Conservation (phyloP, 441 rosid species). For the Adansonia madagascariensis region DNA sequence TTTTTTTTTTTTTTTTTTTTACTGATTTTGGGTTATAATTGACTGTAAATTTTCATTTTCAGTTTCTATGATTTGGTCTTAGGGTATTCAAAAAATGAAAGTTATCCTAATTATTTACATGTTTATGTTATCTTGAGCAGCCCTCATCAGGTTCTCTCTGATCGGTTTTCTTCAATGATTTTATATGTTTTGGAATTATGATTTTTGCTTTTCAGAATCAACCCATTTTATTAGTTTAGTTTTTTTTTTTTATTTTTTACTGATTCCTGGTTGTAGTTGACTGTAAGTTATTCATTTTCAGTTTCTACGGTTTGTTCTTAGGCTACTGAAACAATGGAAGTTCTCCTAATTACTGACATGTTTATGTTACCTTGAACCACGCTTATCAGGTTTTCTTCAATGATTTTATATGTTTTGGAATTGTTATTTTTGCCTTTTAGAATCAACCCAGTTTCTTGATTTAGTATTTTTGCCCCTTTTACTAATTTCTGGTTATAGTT, state of each 20-base stretch:
- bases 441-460: neutral
- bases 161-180: neutral
- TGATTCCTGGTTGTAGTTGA: neutral
- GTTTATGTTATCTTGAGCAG: constrained; percentile 24
- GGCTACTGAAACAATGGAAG: neutral
- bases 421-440: neutral
- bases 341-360: neutral
- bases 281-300: constrained; percentile 3
- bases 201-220: neutral
- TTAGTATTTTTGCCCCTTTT: neutral
- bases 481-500: constrained; percentile 4
- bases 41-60: constrained; percentile 1
- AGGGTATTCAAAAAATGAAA: too few relatives aligned
- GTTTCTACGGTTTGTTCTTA: neutral
- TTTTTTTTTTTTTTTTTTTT: neutral
- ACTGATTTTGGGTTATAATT: neutral
- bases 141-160: constrained; percentile 68
- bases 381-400: neutral
- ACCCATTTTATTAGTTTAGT: neutral
- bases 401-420: neutral
- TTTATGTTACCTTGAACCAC: neutral
- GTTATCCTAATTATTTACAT: too few relatives aligned
- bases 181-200: neutral
- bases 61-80: too few relatives aligned
- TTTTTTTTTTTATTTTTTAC: neutral